Evolutionary conservation across 768 basidiomycete species (phyloP), one percentile per base, ranked within the genome.

Genomic region (Epithele typhae): DNA sequence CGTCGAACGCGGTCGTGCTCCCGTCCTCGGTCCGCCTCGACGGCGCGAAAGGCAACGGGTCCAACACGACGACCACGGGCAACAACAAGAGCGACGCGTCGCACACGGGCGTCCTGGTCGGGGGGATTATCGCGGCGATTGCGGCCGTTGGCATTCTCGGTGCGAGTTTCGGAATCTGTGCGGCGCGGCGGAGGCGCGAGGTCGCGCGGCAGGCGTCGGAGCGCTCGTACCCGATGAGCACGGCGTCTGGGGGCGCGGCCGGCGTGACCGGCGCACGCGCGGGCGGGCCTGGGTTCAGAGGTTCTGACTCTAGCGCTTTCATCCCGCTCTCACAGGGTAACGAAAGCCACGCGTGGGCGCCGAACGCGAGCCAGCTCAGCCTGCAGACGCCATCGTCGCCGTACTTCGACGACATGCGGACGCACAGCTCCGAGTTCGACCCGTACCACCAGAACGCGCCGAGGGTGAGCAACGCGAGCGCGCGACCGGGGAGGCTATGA

Each of bases 241-340:
- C 69, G 50, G 45, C 57, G 48, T 51, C 60, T 46, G 55, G 66
- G 21, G 62, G 56, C 34, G 57, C 48, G 36, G 58, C 58, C 22
- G 43, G 45, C 36, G 46, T 36, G 30, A 40, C 51, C 25, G 61
- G 58, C 21, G 64, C 48, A 22, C 58, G 56, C 42, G 52, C 56
- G 32, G 57, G 47, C 49, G 54, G 52, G 37, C 55, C 64, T 22
- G 72, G 62, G 45, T 55, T 61, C 45, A 67, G 80, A 33, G 65
- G 65, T 65, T 81, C 82, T 52, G 78, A 84, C 67, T 79, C 82
- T 57, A 82, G 81, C 52, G 76, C 83, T 27, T 87, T 87, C 58
- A 69, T 84, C 42, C 85, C 86, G n/a, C 62, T 88, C 57, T 77
- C 78, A 54, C 82, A 82, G 60, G 77, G 75, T 57, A 81, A 78